Evolutionary conservation across 768 basidiomycete species (phyloP).

Genomic region (Boletus reticuloceps): DNA sequence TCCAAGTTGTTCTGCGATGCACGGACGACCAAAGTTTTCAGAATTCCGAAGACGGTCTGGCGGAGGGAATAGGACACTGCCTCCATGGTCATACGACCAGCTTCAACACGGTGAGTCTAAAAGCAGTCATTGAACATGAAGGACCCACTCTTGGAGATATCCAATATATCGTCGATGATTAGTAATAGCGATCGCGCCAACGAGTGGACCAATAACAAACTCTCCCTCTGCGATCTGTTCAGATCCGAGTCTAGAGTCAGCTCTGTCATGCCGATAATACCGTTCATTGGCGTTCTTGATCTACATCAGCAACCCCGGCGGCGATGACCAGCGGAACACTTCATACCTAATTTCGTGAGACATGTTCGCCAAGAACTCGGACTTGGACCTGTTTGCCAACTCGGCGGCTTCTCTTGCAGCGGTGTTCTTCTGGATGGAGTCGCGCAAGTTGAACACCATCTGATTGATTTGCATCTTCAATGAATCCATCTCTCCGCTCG

Average conservation of each 20-base stretch:
- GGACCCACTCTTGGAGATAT: constrained; percentile 95
- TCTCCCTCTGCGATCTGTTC: constrained; percentile 92
- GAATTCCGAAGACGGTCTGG: constrained; percentile 94
- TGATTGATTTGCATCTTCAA: constrained; percentile 99
- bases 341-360: constrained; percentile 90
- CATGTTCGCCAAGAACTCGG: constrained; percentile 99
- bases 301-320: constrained; percentile 9
- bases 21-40: constrained; percentile 97
- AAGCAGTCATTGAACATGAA: neutral
- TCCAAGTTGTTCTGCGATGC: constrained; percentile 96
- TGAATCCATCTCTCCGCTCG: constrained; percentile 98
- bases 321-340: neutral
- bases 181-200: constrained; percentile 88
- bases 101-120: constrained; percentile 49
- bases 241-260: constrained; percentile 95
- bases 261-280: constrained; percentile 99
- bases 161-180: constrained; percentile 99
- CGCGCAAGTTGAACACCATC: constrained; percentile 97
- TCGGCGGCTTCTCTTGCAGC: constrained; percentile 97
- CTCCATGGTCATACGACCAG: constrained; percentile 99
- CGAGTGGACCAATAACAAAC: constrained; percentile 91
- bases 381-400: constrained; percentile 94
- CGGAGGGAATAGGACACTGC: constrained; percentile 97
- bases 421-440: constrained; percentile 98
- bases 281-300: constrained; percentile 97